Evolutionary conservation across 306 rosid species (phyloP), one percentile per base, ranked within the genome.

Genomic region (Ammopiptanthus mongolicus): DNA sequence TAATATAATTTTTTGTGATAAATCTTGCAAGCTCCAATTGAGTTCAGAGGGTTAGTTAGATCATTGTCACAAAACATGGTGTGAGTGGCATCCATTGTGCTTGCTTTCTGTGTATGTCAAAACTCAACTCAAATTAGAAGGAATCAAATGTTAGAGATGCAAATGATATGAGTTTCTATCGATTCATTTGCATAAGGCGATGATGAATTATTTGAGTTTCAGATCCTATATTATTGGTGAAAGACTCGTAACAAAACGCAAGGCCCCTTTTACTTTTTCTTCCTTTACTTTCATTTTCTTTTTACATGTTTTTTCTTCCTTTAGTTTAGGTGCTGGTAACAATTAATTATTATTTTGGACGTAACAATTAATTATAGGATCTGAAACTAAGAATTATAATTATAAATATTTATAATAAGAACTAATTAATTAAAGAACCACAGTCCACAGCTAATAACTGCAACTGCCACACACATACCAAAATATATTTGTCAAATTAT

Each of bases 11-110:
- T n/a, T n/a, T n/a, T n/a, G n/a, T n/a, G n/a, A n/a, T n/a, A n/a
- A n/a, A n/a, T n/a, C 90, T 56, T 95, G 98, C 87, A 91, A 78
- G 42, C 96, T 93, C 96, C n/a, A n/a, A 95, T 91, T 25, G 98
- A 88, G 21, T 85, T 83, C 1, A 95, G 71, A n/a, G 96, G 97
- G 75, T 95, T 91, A 83, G 85, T 60, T 73, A 91, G 47, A 75
- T 89, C 82, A 42, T 36, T 78, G 78, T 71, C 70, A 78, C 96
- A 95, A 5, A 91, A 91, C 74, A 95, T 78, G 37, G 57, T 31
- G 9, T 85, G 82, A 21, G 98, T 88, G 23, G 96, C 96, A 7
- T 95, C 98, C 98, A 95, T 95, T 58, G 62, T 74, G 75, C n/a
- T 47, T 74, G 77, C n/a, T 47, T 42, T 12, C 8, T 5, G 18